Percentiles rank a stretch among this genome's conserved stretches.
These are phyloP conservation scores for Diaporthe sp. DNA, from an alignment of 2,329 filamentous ascomycete species.

Conservation along the genomic window DNA sequence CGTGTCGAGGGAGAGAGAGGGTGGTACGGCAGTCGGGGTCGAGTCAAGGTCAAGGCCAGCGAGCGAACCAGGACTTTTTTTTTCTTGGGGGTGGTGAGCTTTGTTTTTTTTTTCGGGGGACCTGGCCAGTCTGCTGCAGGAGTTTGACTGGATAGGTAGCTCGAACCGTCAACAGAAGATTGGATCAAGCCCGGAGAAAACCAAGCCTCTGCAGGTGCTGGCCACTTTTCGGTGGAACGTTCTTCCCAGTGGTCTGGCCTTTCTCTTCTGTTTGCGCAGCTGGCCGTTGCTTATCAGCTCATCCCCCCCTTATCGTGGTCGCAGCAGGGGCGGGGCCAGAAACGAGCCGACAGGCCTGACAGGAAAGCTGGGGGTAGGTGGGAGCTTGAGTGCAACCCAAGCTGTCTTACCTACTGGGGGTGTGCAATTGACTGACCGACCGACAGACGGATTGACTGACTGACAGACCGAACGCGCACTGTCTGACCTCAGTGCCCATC, in stretches of 20 bases:
- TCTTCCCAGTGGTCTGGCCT: constrained; percentile 2
- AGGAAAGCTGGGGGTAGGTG: constrained; percentile 16
- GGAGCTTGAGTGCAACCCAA: constrained; percentile 28
- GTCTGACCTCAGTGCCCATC: constrained; percentile 12
- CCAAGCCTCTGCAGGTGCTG: constrained; percentile 23
- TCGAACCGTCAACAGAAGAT: constrained; percentile 28
- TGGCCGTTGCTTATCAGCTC: constrained; percentile 2
- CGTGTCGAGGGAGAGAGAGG: constrained; percentile 27
- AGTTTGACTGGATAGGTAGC: constrained; percentile 25
- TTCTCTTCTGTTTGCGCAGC: not conserved
- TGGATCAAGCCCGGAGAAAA: constrained; percentile 27
- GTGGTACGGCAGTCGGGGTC: constrained; percentile 31
- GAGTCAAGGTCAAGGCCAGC: constrained; percentile 29
- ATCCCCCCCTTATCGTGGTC: constrained; percentile 15
- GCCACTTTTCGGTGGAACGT: constrained; percentile 25
- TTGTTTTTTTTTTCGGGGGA: constrained; percentile 22
- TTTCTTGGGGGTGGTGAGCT: constrained; percentile 15
- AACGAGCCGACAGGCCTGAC: not conserved
- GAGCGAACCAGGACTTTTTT: constrained; percentile 22
- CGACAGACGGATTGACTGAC: not conserved
- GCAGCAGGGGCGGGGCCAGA: constrained; percentile 21
- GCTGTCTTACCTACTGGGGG: not conserved
- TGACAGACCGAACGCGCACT: constrained; percentile 13
- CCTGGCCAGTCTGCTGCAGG: constrained; percentile 24
- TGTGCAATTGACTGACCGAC: constrained; percentile 18